A percentile compares a stretch with the other conserved stretches of the same genome.
Evolutionary conservation across 345 rosid species (phyloP).

Genomic region (Boechera stricta): DNA sequence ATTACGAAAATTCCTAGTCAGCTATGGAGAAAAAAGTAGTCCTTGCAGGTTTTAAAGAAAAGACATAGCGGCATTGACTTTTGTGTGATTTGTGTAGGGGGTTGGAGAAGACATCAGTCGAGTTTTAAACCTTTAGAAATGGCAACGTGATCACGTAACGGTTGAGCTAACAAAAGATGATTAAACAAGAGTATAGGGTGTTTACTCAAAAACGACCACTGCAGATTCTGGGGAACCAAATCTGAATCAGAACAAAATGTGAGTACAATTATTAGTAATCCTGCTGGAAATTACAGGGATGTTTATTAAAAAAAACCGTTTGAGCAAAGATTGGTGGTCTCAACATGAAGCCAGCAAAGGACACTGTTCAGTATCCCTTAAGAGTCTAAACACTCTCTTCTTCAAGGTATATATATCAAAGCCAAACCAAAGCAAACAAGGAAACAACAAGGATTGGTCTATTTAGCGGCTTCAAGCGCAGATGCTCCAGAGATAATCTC

Average conservation of each 20-base stretch:
- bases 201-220: conserved; percentile 2
- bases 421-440: background rate
- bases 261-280: conserved; percentile 28
- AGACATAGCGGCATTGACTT: too few species aligned
- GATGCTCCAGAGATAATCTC: conserved; percentile 99
- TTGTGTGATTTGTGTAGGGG: too few species aligned
- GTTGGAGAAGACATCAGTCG: too few species aligned
- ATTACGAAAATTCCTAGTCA: background rate
- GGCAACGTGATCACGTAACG: background rate
- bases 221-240: background rate
- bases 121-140: background rate
- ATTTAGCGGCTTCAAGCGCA: conserved; percentile 64
- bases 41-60: too few species aligned
- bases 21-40: too few species aligned
- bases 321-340: conserved; percentile 29
- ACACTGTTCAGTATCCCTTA: conserved; percentile 21
- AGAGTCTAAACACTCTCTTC: conserved; percentile 27
- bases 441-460: conserved; percentile 11
- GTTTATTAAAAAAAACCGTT: conserved; percentile 27
- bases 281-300: conserved; percentile 34
- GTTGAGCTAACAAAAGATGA: background rate
- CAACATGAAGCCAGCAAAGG: conserved; percentile 24
- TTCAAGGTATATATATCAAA: conserved; percentile 35
- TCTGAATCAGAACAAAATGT: conserved; percentile 10
- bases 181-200: background rate